Evolutionary conservation across 2,329 filamentous ascomycete genomes (phyloP).

Genomic region (Thelonectria blattea): DNA sequence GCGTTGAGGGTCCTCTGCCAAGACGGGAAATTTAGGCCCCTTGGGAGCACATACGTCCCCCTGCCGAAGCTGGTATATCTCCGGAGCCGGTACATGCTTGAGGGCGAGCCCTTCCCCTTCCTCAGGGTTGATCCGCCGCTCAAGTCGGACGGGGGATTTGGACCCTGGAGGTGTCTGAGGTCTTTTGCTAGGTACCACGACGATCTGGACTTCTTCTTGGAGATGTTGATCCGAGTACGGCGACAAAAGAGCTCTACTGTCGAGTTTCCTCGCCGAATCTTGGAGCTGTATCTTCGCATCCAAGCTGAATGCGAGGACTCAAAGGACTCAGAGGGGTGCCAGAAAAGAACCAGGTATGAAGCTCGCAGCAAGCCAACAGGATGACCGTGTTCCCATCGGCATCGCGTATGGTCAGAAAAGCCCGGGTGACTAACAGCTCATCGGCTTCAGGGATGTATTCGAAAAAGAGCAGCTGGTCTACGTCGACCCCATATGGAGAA

Average conservation of each 20-base stretch:
- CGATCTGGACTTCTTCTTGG: slow-evolving; percentile 33
- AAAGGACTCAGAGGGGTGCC: slow-evolving; percentile 19
- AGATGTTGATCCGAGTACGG: slow-evolving; percentile 29
- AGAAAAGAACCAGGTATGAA: slow-evolving; percentile 34
- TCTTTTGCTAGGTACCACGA: slow-evolving; percentile 8
- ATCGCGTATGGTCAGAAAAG: neutral
- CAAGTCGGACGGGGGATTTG: slow-evolving; percentile 25
- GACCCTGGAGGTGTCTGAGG: slow-evolving; percentile 17
- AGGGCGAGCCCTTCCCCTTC: slow-evolving; percentile 32
- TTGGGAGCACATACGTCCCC: slow-evolving; percentile 32
- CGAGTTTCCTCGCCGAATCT: slow-evolving; percentile 31
- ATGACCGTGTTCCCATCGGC: neutral
- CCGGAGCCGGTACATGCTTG: slow-evolving; percentile 34
- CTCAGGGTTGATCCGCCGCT: slow-evolving; percentile 29
- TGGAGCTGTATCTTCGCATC: slow-evolving; percentile 35
- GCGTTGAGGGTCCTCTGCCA: slow-evolving; percentile 12
- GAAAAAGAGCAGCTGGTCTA: slow-evolving; percentile 33
- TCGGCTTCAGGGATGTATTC: slow-evolving; percentile 16
- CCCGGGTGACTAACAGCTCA: neutral
- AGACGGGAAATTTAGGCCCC: slow-evolving; percentile 11
- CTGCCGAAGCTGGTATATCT: slow-evolving; percentile 35
- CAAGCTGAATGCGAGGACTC: slow-evolving; percentile 33
- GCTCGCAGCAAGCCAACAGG: neutral
- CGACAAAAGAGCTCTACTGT: slow-evolving; percentile 21
- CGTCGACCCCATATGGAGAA: slow-evolving; percentile 31